A percentile compares a stretch with the other conserved stretches of the same genome.
phyloP scores from a whole-genome alignment of 129 eudicot genomes.

The Daucus carota region DNA sequence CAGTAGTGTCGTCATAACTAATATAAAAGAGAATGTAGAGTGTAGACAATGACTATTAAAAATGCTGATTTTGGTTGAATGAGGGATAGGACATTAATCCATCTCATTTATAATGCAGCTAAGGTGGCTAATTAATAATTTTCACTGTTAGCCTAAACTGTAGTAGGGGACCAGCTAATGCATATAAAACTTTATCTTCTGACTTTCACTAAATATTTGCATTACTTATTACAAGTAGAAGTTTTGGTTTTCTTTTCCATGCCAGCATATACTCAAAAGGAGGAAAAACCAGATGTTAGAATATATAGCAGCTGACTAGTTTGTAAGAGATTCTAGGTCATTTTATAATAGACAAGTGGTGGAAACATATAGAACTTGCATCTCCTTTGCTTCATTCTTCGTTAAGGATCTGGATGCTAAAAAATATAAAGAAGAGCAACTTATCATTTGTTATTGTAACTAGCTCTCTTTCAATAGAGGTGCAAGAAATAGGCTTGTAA shows the following conservation, averaged over 20 bases:
- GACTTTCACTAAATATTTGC: slow-evolving; percentile 4
- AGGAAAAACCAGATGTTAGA: background rate
- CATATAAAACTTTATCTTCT: background rate
- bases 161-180: slow-evolving; percentile 7
- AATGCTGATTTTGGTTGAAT: background rate
- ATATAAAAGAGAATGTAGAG: background rate
- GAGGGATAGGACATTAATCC: background rate
- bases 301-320: slow-evolving; percentile 7
- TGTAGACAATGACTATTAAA: background rate
- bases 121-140: background rate
- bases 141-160: slow-evolving; percentile 4
- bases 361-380: background rate
- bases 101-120: background rate
- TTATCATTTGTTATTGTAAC: background rate
- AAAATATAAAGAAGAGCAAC: background rate
- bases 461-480: slow-evolving; percentile 13
- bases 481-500: slow-evolving; percentile 9
- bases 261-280: slow-evolving; percentile 15
- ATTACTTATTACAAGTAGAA: background rate
- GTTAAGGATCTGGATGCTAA: background rate
- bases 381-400: slow-evolving; percentile 7
- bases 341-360: background rate
- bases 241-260: background rate
- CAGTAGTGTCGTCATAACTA: background rate
- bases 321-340: background rate